phyloP scores from a whole-genome alignment of 1,139 yeast genomes.

The Pneumocystis jirovecii region DNA sequence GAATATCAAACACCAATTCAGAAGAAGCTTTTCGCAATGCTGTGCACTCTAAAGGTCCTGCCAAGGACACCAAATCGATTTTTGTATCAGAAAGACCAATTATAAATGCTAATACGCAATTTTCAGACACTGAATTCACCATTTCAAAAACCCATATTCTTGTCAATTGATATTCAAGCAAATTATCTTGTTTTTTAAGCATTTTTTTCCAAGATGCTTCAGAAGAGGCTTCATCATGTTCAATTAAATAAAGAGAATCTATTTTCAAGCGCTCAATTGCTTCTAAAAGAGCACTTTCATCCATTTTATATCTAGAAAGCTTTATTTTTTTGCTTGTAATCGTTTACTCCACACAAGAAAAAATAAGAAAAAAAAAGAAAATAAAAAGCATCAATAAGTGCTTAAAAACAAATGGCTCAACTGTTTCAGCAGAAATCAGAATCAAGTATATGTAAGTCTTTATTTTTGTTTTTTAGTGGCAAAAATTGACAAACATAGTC shows the following conservation, averaged over 20 bases:
- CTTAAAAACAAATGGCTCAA: neutral
- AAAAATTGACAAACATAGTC: conserved; percentile 25
- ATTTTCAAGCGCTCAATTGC: neutral
- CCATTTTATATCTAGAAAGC: neutral
- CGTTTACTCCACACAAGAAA: neutral
- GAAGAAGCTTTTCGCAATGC: conserved; percentile 82
- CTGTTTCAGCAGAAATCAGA: conserved; percentile 3
- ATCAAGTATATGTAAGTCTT: conserved; percentile 3
- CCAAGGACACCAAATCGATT: conserved; percentile 54
- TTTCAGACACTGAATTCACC: neutral
- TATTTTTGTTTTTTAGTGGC: neutral
- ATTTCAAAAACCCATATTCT: neutral
- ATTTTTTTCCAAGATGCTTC: neutral
- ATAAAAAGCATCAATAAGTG: neutral
- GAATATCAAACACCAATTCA: conserved; percentile 56
- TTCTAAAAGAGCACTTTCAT: neutral
- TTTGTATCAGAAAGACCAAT: conserved; percentile 54
- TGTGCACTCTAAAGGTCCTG: conserved; percentile 54
- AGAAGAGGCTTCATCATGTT: neutral
- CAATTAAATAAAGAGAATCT: neutral
- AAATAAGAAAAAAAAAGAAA: neutral
- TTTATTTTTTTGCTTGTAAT: neutral
- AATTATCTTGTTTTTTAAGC: neutral
- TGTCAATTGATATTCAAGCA: neutral
- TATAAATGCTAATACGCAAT: conserved; percentile 53